A percentile compares a stretch with the other conserved stretches of the same genome.
These are phyloP conservation scores for Cladosporium sp. DNA, from an alignment of 2,329 filamentous ascomycete genomes.

Conservation along the genomic window DNA sequence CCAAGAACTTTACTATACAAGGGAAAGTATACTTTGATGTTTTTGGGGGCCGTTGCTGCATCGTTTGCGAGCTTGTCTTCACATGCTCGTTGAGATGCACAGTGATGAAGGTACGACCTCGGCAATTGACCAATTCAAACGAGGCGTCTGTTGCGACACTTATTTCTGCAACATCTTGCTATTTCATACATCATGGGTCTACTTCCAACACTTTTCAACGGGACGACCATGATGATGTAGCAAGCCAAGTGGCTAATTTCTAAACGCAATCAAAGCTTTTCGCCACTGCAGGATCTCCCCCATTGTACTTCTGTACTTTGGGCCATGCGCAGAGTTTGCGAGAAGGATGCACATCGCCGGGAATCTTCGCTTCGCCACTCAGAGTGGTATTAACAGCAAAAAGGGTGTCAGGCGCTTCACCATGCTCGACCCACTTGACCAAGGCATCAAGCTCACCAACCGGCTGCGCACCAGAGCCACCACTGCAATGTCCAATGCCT, in stretches of 20 bases:
- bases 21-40: too few species aligned
- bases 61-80: too few species aligned
- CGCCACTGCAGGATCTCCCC: conserved; percentile 14
- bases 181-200: too few species aligned
- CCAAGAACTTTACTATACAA: too few species aligned
- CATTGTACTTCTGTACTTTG: conserved; percentile 16
- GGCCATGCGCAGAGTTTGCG: conserved; percentile 19
- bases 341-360: background rate
- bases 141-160: too few species aligned
- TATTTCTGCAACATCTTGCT: background rate
- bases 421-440: conserved; percentile 20
- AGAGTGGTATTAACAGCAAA: background rate
- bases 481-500: conserved; percentile 31
- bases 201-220: too few species aligned
- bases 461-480: conserved; percentile 22
- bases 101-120: too few species aligned
- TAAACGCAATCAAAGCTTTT: conserved; percentile 7
- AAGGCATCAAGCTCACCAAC: conserved; percentile 7
- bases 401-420: conserved; percentile 15
- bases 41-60: too few species aligned
- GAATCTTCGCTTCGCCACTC: background rate
- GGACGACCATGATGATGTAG: too few species aligned
- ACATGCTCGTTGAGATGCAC: too few species aligned
- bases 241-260: background rate
- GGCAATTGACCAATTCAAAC: too few species aligned